A percentile compares a stretch with the other conserved stretches of the same genome.
These are phyloP conservation scores for Beta vulgaris DNA, from an alignment of 148 eudicot genomes.

Conservation along the genomic window DNA sequence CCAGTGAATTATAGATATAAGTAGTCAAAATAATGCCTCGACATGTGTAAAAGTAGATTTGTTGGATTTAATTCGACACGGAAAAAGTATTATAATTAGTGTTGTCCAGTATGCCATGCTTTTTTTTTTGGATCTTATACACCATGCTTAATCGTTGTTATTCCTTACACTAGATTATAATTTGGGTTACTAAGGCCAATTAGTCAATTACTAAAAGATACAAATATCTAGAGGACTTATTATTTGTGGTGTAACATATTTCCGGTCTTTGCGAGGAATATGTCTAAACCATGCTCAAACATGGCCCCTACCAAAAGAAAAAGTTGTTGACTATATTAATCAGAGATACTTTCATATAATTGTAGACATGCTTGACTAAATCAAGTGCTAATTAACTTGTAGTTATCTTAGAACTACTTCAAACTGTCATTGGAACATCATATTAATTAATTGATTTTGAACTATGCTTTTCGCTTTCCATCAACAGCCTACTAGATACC, in stretches of 20 bases:
- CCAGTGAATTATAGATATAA: too few species aligned
- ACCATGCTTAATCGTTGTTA: too few species aligned
- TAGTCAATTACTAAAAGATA: too few species aligned
- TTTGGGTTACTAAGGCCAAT: too few species aligned
- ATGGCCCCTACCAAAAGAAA: constrained; percentile 4
- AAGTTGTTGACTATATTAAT: neutral
- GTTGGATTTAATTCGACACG: too few species aligned
- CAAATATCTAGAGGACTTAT: neutral
- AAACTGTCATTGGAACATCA: constrained; percentile 10
- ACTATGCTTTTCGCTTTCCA: constrained; percentile 6
- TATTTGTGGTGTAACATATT: neutral
- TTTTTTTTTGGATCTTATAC: too few species aligned
- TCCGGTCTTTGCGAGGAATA: neutral
- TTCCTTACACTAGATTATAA: too few species aligned
- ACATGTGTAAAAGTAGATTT: too few species aligned
- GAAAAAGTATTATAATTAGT: too few species aligned
- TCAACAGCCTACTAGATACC: constrained; percentile 3
- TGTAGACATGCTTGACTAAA: constrained; percentile 12
- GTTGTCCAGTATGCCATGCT: too few species aligned
- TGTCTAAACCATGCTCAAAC: neutral
- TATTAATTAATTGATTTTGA: neutral
- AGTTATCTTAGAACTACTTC: constrained; percentile 2
- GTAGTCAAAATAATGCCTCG: too few species aligned
- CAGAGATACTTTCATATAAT: constrained; percentile 9
- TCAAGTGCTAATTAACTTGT: constrained; percentile 4